A percentile compares a stretch with the other conserved stretches of the same genome.
phyloP scores from a whole-genome alignment of 225 moss, liverwort and hornwort genomes.

The Physcomitrium patens region DNA sequence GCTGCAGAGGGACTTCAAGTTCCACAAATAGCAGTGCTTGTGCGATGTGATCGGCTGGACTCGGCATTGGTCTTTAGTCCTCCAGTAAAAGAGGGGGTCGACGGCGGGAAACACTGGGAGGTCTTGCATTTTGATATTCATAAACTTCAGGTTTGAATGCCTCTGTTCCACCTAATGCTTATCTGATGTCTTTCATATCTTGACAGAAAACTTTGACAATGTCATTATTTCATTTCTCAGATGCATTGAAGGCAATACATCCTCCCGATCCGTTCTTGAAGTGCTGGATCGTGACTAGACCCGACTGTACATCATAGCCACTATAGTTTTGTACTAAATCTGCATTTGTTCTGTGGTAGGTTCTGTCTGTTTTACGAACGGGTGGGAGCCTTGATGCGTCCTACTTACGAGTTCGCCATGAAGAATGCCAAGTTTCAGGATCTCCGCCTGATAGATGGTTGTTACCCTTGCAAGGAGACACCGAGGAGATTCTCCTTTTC shows the following conservation, averaged over 20 bases:
- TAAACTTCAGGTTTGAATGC: constrained; percentile 70
- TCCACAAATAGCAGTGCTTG: constrained; percentile 68
- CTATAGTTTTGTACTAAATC: constrained; percentile 31
- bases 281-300: constrained; percentile 16
- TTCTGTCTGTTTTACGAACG: constrained; percentile 69
- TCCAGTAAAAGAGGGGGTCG: constrained; percentile 31
- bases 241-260: constrained; percentile 9
- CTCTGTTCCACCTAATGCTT: constrained; percentile 12
- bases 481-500: constrained; percentile 75
- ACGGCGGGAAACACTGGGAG: constrained; percentile 76
- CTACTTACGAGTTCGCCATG: constrained; percentile 85
- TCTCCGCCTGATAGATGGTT: constrained; percentile 58
- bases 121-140: constrained; percentile 68
- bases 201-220: background rate
- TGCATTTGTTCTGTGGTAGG: constrained; percentile 33
- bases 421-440: constrained; percentile 86
- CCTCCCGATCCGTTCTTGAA: background rate
- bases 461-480: constrained; percentile 63
- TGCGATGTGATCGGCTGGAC: constrained; percentile 83
- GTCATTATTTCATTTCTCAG: background rate
- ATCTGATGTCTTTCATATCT: background rate
- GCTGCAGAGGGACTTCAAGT: constrained; percentile 34
- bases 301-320: constrained; percentile 11
- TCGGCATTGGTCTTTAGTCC: constrained; percentile 55
- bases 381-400: constrained; percentile 69